Base-by-base conservation (phyloP, 2,329 filamentous ascomycete species). In the Stagonosporopsis rhizophila region DNA sequence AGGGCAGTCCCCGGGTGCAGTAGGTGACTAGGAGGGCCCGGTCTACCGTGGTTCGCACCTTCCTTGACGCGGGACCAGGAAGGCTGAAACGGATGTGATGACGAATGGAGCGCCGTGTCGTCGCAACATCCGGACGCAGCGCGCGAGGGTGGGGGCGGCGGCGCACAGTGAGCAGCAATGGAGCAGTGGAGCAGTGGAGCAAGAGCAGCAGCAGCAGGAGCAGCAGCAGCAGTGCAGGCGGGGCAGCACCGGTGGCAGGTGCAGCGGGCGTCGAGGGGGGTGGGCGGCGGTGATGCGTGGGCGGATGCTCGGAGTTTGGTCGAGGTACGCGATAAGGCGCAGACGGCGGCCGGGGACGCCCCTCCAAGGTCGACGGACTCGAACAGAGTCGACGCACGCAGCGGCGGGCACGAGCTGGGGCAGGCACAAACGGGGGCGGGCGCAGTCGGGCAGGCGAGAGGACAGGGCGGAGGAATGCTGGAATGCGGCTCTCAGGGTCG, bases 1-100 rank as follows among this genome's bases (percentile, higher is more conserved):
- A 49, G 39, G 48, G 17, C 39, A 41, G 11, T 40, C 40, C 32
- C 35, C 44, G 39, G 55, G 39, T 32, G 54, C 57, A 53, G 42
- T n/a, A n/a, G n/a, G n/a, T 62, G 54, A 30, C 54, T 56, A 55
- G 56, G 58, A 48, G 23, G 53, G 57, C 44, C 45, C 54, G 56
- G 56, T 58, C 57, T 51, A 59, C 58, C 53, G 62, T 52, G 58
- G 55, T 65, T 63, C 41, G 62, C 57, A 60, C 51, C 62, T 60
- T 62, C 48, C 42, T 44, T 59, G 62, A 59, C 57, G 65, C 58
- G 62, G 62, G 50, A 60, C 56, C 62, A 62, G 56, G 67, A 68
- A 75, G 73, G 73, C 73, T 76, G 73, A 72, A 70, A 71, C 68
- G 61, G 63, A 61, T 62, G 63, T 71, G 71, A 72, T 71, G 70